Evolutionary conservation across 169 alveolate species (phyloP), one percentile per base, ranked within the genome.

Genomic region (Fabrea salina): DNA sequence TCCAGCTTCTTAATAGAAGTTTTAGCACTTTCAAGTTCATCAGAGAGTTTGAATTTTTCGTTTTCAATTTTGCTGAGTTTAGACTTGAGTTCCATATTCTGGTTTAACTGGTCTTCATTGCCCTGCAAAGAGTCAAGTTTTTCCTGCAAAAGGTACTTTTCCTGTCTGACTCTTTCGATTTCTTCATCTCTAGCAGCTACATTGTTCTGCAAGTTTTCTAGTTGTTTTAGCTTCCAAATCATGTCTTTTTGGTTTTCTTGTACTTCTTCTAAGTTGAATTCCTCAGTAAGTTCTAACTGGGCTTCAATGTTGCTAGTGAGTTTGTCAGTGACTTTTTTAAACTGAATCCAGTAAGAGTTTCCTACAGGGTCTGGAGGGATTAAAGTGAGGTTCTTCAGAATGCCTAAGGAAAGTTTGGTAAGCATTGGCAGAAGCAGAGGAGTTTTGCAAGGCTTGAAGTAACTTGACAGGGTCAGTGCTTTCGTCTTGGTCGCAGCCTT

Each of bases 331-430:
- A 61, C 13, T 13, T 27, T 16, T 16, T 11, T 35, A 16, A 61
- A 11, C 11, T 13, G 8, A 16, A 16, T 37, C 74, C 74, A 61
- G 7, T 35, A 13, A 7, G 32, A 33, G 22, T 61, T 16, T 2
- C 53, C 74, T 7, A 61, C 25, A 33, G 43, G 43, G n/a, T 61
- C 74, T 30, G 74, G 74, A 1, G 74, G 74, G 11, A 61, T 61
- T 16, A 61, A 61, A 0, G 74, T 61, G 11, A 61, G 49, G n/a
- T 61, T 27, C 25, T 61, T 16, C 11, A 61, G 11, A 11, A 61
- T 33, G 16, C 11, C 11, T 1, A n/a, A 33, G 50, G 25, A 61
- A 61, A 32, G n/a, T 37, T 13, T 27, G 22, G 54, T n/a, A 61
- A 32, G 41, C 8, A 32, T 37, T 16, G 1, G 74, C 74, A 11